Base-by-base conservation (phyloP, 768 basidiomycete genomes). In the Pleurotus djamor region DNA sequence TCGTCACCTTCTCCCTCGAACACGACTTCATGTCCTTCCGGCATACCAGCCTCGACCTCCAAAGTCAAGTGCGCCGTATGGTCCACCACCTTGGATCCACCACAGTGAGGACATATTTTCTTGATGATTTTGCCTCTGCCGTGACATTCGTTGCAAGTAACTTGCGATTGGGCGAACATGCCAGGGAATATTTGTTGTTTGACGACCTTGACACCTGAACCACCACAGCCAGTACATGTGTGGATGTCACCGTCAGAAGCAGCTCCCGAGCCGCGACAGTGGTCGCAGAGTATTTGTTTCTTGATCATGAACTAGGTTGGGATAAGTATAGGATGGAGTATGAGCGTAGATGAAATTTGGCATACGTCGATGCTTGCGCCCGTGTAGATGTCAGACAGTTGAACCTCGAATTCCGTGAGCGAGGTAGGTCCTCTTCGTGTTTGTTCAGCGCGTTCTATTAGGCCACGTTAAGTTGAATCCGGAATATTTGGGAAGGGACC, bases 1-100 rank as follows among this genome's bases (percentile, higher is more conserved):
- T 99, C 96, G 69, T 98, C 97, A 48, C 92, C 91, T 70, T 98
- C 96, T n/a, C 94, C 94, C 65, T 97, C 93, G 61, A 95, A 98
- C 1, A 96, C 82, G 38, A 96, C 84, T 71, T 99, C 93, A 67
- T 92, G 88, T 1, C 92, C 94, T 68, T 99, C 97, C 0, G 96
- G 92, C 78, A 92, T 91, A 14, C 97, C 97, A 4, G 86, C 83
- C 9, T 86, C 81, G 49, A 98, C 83, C 48, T 97, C 93, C 21
- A 98, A 81, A 1, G 91, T 94, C 64, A 95, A 90, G 48, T 85
- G 86, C 65, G 88, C 91, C 48, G 83, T 83, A 68, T 89, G 88
- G 54, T 94, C 88, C 34, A 94, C 69, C 37, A 94, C 87, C 72
- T 96, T 96, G 59, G 82, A 75, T 1, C 94, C 94, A 8, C 76